Conservation (phyloP, 441 rosid genomes). For the Kokia cookei region DNA sequence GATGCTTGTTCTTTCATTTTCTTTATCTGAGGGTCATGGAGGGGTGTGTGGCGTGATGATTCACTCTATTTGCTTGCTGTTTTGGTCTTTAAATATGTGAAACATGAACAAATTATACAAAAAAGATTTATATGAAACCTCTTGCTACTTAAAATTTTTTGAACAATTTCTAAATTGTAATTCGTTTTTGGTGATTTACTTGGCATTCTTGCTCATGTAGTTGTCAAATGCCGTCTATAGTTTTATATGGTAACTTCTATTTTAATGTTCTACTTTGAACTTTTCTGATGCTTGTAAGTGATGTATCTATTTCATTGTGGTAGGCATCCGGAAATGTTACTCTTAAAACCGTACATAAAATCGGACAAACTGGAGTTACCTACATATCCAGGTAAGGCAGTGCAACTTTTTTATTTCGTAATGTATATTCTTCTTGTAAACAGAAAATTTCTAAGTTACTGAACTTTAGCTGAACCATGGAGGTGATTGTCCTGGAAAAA, state of each 20-base stretch:
- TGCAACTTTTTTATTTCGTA: not conserved
- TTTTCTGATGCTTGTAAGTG: slow-evolving; percentile 5
- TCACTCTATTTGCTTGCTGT: slow-evolving; percentile 2
- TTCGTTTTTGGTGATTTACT: not conserved
- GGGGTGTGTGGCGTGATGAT: not conserved
- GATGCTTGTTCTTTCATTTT: not conserved
- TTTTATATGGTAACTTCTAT: not conserved
- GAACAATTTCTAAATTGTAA: not conserved
- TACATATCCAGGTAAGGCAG: slow-evolving; percentile 68
- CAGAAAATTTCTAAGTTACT: not conserved
- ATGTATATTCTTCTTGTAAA: not conserved
- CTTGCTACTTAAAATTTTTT: not conserved
- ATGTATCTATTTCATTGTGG: slow-evolving; percentile 6
- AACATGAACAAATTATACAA: not conserved
- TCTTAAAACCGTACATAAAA: slow-evolving; percentile 80
- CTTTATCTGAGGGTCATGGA: not conserved
- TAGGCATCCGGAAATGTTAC: slow-evolving; percentile 97
- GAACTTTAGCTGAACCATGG: not conserved
- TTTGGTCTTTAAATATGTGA: not conserved
- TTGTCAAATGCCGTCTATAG: not conserved
- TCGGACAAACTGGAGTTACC: slow-evolving; percentile 91
- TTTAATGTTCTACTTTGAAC: not conserved
- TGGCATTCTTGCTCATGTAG: not conserved
- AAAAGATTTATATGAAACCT: not conserved
- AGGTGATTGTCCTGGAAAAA: not conserved